Base-by-base conservation (phyloP, 805 yeast genomes). In the Ogataea philodendri region DNA sequence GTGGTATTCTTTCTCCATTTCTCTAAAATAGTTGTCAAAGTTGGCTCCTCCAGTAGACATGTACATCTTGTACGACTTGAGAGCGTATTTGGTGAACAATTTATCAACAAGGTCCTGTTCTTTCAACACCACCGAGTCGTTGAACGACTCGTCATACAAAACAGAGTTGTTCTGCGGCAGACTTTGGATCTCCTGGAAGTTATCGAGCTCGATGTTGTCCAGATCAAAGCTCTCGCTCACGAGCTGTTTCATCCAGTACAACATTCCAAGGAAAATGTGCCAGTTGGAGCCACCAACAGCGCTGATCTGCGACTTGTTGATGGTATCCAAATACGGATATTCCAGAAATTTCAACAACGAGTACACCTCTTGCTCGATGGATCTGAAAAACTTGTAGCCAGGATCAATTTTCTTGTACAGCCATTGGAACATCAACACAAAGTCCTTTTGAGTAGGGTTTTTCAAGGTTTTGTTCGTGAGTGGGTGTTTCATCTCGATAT, bases 211-310 rank as follows among this genome's bases (percentile, higher is more conserved):
- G 5, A 57, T 45, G 34, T 43, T 50, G 35, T 64, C 74, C 31
- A 60, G 56, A 25, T 53, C 51, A 31, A 72, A 38, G 66, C 57
- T 33, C 65, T 68, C 44, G 43, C 53, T 49, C 68, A 78, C 42
- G 77, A 66, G 41, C 45, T 76, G 76, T 4, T 82, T 77, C 28
- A 88, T 56, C 96, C 96, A 88, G 55, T 82, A 79, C 15, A 88
- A 62, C 73, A 89, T 76, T 1, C 93, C 95, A 26, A 88, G 58
- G 46, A 86, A 84, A 6, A 73, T 72, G 9, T 85, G 87, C 96
- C 96, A 88, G 46, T 78, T 79, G 31, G 82, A 78, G 3, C 95
- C 95, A 5, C 96, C 96, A 9, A 86, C 96, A 0, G 96, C 96
- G 23, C 88, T 77, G 23, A 88, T 80, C 54, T 86, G 94, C 1